Evolutionary conservation across 2,329 filamentous ascomycete species (phyloP), one percentile per base, ranked within the genome.

Genomic region (Leptodontidium sp.): DNA sequence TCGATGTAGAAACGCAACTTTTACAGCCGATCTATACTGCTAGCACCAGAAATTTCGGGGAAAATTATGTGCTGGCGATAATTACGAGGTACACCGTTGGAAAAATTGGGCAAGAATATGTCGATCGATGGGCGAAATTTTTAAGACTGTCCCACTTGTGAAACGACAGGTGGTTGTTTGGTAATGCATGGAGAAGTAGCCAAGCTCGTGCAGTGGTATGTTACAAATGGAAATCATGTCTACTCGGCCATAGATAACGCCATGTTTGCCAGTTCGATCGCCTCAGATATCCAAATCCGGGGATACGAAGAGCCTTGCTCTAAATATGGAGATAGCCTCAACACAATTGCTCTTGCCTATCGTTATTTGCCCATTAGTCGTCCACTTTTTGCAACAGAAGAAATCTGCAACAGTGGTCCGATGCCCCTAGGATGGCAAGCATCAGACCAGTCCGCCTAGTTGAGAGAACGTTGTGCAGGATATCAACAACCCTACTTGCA

Each of bases 1-100:
- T 64, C 63, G 63, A 68, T 62, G 66, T 43, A 49, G 49, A 40
- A 63, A 40, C 49, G 40, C 53, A 65, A 26, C 50, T 53, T 43
- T 9, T 38, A 45, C 15, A 52, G 59, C 45, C 12, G 38, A 52
- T 21, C 53, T 52, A 64, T 69, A 43, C 59, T 38, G 66, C 57
- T 40, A 45, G 21, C 21, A 45, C 40, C 9, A 24, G 45, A 21
- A 53, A 38, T 40, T 59, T 26, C n/a, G 24, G 29, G 35, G n/a
- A 66, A 47, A n/a, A 26, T 6, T 4, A 64, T 70, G 59, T 64
- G 52, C 47, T 68, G 58, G 62, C 50, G 40, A 55, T 29, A 24
- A 32, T 62, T 40, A 29, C 15, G 35, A 32, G 40, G 32, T 5
- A 29, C 21, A 35, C 43, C 14, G 35, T 43, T 4, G 35, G 35